These are phyloP conservation scores for Diplodia scrobiculata DNA, from an alignment of 2,329 filamentous ascomycete genomes.

Conservation along the genomic window DNA sequence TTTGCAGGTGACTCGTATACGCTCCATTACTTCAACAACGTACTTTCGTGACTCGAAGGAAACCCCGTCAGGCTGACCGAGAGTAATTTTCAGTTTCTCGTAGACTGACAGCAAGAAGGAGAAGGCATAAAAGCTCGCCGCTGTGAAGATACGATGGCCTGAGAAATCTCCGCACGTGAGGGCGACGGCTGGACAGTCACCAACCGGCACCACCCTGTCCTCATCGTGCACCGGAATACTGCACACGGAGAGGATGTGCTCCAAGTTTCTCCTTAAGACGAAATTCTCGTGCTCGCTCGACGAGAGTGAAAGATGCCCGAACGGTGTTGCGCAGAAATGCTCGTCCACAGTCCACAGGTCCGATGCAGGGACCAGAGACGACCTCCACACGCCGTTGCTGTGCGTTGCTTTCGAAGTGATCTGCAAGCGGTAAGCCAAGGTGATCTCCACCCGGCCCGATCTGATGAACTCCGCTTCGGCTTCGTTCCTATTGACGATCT, in stretches of 20 bases:
- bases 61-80: not conserved
- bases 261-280: slow-evolving; percentile 26
- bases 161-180: slow-evolving; percentile 32
- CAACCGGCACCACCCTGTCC: too few relatives aligned
- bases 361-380: not conserved
- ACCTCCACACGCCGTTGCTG: not conserved
- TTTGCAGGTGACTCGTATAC: slow-evolving; percentile 11
- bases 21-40: not conserved
- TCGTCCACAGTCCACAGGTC: not conserved
- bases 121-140: slow-evolving; percentile 28
- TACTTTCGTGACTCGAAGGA: not conserved
- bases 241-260: slow-evolving; percentile 32
- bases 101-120: not conserved
- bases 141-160: slow-evolving; percentile 29
- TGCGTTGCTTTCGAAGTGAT: not conserved
- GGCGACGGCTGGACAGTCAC: slow-evolving; percentile 4
- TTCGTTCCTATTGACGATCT: slow-evolving; percentile 1
- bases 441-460: slow-evolving; percentile 12
- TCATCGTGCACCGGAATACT: slow-evolving; percentile 16
- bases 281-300: slow-evolving; percentile 25
- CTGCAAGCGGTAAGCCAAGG: slow-evolving; percentile 20
- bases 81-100: not conserved
- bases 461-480: not conserved
- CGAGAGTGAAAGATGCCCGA: not conserved
- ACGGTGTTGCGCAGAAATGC: not conserved